Base-by-base conservation (phyloP, 495 filamentous ascomycete species). In the Daldinia concentrica region DNA sequence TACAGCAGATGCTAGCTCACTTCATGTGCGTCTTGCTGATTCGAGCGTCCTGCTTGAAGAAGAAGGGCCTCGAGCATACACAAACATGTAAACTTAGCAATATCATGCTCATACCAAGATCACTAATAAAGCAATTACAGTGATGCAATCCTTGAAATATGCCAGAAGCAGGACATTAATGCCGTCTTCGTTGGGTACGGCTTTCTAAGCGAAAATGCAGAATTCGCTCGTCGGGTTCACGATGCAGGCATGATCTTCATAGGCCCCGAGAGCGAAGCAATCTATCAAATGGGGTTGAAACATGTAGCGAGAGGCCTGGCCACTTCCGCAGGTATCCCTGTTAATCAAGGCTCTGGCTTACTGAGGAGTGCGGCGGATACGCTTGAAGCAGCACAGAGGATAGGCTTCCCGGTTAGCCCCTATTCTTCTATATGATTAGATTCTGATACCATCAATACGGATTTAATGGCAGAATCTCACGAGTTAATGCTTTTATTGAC, bases 141-240 rank as follows among this genome's bases (percentile, higher is more conserved):
- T 22, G 72, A 74, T 41, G 34, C 45, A 0, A 76, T 76, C 15
- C 66, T 77, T 6, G 51, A 63, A 4, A 71, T 77, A 58, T 73
- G 66, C 52, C 14, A 52, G 37, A 60, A 74, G 17, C 41, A 51
- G 1, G 51, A 43, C 11, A 65, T 50, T 15, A 52, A 75, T 4
- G 75, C 69, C 27, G 62, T 78, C 22, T 72, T 73, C n/a, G 70
- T 74, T 6, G 76, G 76, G n/a, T 77, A 77, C 36, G 76, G 77
- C 6, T 89, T 89, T 59, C 74, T 90, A 24, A 85, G 82, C 3
- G 88, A 90, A 52, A 90, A 90, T 77, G 81, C 81, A 3, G 81
- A 84, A 32, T 90, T 90, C 70, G 87, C 88, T 0, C 64, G 77
- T 52, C 66, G 77, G 0, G 82, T 86, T 7, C 65, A 74, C 9